Percentiles rank a stretch among this genome's conserved stretches.
Evolutionary conservation across 176 grass and related monocot genomes (phyloP).

Genomic region (Oryza officinalis): DNA sequence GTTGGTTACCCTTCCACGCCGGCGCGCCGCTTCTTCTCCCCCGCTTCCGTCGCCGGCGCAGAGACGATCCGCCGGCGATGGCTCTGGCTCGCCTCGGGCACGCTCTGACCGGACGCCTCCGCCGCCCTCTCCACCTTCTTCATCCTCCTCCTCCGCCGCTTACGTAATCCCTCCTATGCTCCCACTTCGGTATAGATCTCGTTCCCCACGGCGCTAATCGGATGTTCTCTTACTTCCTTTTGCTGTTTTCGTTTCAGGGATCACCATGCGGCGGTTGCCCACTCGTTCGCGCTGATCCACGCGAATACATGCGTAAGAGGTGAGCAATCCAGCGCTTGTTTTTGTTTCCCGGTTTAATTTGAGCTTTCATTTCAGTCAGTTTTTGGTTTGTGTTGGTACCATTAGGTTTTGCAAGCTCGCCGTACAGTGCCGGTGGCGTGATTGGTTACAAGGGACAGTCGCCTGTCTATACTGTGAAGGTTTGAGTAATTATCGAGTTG

Average conservation of each 20-base stretch:
- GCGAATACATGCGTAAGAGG: conserved; percentile 34
- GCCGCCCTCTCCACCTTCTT: conserved; percentile 7
- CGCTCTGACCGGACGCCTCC: conserved; percentile 35
- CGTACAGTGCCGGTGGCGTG: conserved; percentile 21
- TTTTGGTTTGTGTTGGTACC: neutral
- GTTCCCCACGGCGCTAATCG: neutral
- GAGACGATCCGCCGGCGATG: conserved; percentile 39
- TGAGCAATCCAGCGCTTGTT: conserved; percentile 12
- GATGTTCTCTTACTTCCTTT: neutral
- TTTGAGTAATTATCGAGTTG: conserved; percentile 27
- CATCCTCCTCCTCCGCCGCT: neutral
- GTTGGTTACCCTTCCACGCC: neutral
- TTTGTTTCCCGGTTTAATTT: neutral
- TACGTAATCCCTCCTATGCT: conserved; percentile 22
- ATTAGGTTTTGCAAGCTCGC: conserved; percentile 48
- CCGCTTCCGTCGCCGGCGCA: conserved; percentile 12
- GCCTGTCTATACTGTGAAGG: conserved; percentile 44
- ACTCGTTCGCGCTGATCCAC: conserved; percentile 24
- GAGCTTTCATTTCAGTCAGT: conserved; percentile 5
- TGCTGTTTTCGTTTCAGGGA: conserved; percentile 25
- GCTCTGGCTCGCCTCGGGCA: conserved; percentile 40
- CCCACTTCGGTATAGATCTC: conserved; percentile 24
- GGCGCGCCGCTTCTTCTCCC: neutral
- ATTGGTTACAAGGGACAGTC: conserved; percentile 31
- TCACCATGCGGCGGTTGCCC: neutral